phyloP scores from a whole-genome alignment of 2,329 filamentous ascomycete genomes.

The Teratosphaeria zuluensis region DNA sequence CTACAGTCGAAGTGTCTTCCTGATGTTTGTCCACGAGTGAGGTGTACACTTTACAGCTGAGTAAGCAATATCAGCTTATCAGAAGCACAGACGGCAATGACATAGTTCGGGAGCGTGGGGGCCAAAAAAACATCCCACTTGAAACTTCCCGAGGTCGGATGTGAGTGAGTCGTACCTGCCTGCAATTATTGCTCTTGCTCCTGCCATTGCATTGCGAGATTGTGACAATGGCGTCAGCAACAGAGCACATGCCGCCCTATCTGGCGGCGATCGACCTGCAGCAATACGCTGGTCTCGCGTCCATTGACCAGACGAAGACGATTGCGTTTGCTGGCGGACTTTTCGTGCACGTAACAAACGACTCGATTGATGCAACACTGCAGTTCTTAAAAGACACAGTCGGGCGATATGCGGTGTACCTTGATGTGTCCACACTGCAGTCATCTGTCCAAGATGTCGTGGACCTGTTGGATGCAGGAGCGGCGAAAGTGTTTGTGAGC shows the following conservation, averaged over 20 bases:
- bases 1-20: no score
- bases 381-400: conserved; percentile 49
- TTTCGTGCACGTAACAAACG: conserved; percentile 42
- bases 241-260: conserved; percentile 29
- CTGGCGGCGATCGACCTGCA: conserved; percentile 41
- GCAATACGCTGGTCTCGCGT: conserved; percentile 24
- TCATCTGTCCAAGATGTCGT: conserved; percentile 60
- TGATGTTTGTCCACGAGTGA: no score
- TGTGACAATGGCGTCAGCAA: not conserved
- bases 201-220: not conserved
- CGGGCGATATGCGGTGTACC: conserved; percentile 51
- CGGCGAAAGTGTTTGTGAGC: conserved; percentile 72
- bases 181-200: not conserved
- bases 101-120: not conserved
- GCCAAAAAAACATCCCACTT: not conserved
- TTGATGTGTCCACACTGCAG: conserved; percentile 64
- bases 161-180: not conserved
- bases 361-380: conserved; percentile 36
- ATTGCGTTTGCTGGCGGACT: conserved; percentile 51
- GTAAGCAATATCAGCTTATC: no score
- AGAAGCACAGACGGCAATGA: no score
- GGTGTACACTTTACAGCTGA: no score
- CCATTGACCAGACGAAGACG: conserved; percentile 38
- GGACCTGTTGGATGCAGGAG: conserved; percentile 74
- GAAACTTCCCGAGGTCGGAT: not conserved